Evolutionary conservation across 441 rosid species (phyloP).

Genomic region (Gossypium aridum): DNA sequence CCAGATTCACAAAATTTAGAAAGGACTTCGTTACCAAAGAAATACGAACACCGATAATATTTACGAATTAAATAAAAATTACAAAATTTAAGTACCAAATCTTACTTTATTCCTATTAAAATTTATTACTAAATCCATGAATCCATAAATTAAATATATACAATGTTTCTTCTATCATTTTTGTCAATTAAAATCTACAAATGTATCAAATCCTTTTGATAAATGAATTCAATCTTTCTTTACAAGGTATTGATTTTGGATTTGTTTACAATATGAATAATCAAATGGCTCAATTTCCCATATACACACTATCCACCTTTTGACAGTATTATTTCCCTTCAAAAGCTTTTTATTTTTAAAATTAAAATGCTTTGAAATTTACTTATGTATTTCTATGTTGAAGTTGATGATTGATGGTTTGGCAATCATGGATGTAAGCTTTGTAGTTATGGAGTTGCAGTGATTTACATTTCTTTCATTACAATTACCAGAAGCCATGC

Average conservation of each 20-base stretch:
- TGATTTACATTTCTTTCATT: background rate
- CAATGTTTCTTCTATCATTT: background rate
- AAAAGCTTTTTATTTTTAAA: no score
- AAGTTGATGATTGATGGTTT: background rate
- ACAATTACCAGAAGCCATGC: background rate
- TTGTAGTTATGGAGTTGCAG: background rate
- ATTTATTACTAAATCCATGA: background rate
- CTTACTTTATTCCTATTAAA: no score
- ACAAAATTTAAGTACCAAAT: no score
- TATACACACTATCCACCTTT: background rate
- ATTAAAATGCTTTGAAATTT: background rate
- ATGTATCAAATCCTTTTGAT: background rate
- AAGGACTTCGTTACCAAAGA: no score
- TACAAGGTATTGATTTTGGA: background rate
- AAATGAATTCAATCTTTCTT: background rate
- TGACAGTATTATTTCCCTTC: background rate
- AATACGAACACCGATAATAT: no score
- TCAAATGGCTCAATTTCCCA: no score
- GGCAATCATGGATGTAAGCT: background rate
- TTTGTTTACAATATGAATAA: background rate
- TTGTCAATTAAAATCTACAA: background rate
- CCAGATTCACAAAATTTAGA: no score
- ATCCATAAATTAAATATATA: background rate
- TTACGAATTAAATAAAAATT: no score
- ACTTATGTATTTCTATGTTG: background rate